These are phyloP conservation scores for Pascua guehoae DNA, from an alignment of 1,284 basidiomycete species.

Conservation along the genomic window DNA sequence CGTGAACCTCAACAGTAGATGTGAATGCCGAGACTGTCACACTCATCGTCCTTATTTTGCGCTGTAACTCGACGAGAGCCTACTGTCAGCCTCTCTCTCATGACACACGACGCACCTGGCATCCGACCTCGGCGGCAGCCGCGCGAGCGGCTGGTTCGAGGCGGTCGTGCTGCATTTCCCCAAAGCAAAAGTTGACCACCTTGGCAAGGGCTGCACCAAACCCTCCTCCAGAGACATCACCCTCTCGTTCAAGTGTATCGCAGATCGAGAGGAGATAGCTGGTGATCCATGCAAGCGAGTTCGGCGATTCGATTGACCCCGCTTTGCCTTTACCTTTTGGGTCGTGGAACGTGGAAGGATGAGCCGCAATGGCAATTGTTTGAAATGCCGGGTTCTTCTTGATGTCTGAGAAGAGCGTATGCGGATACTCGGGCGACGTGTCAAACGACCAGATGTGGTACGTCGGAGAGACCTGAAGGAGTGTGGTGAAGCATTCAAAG, in stretches of 20 bases:
- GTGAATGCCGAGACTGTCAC: conserved; percentile 18
- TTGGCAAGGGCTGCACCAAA: conserved; percentile 65
- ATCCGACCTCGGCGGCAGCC: conserved; percentile 58
- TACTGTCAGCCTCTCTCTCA: conserved; percentile 6
- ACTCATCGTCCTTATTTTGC: conserved; percentile 10
- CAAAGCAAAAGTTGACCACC: conserved; percentile 66
- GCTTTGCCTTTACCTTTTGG: conserved; percentile 28
- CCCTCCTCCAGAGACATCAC: conserved; percentile 52
- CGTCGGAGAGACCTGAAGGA: conserved; percentile 59
- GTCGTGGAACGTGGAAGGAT: conserved; percentile 1
- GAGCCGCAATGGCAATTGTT: conserved; percentile 51
- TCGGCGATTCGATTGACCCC: background rate
- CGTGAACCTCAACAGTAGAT: conserved; percentile 44
- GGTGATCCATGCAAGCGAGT: conserved; percentile 32
- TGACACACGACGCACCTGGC: conserved; percentile 55
- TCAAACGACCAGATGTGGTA: conserved; percentile 66
- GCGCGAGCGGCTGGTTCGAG: conserved; percentile 58
- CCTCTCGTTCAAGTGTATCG: conserved; percentile 25
- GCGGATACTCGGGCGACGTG: conserved; percentile 53
- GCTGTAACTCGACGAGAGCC: conserved; percentile 18
- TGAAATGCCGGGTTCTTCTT: conserved; percentile 68
- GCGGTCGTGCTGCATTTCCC: conserved; percentile 70
- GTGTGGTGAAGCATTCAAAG: conserved; percentile 50
- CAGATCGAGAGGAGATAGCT: conserved; percentile 34
- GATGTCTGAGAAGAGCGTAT: conserved; percentile 72